phyloP scores from a whole-genome alignment of 257 asterid species.

The Sherardia arvensis region DNA sequence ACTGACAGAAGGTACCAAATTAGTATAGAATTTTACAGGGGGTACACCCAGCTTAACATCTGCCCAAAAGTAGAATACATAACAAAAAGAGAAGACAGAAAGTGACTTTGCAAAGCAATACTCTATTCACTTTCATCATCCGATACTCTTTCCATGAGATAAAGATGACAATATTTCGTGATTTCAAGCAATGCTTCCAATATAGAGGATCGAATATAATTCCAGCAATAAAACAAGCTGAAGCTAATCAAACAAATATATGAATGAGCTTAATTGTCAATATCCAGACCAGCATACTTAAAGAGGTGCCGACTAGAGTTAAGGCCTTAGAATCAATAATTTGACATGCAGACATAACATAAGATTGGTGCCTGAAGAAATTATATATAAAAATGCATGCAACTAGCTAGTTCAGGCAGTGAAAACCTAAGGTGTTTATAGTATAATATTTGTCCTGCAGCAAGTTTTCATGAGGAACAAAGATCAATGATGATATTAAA shows the following conservation, averaged over 20 bases:
- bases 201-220: conserved; percentile 52
- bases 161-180: conserved; percentile 84
- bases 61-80: neutral
- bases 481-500: conserved; percentile 18
- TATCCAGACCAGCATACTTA: conserved; percentile 95
- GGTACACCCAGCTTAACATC: neutral
- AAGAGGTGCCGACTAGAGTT: conserved; percentile 64
- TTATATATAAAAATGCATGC: neutral
- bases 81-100: neutral
- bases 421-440: neutral
- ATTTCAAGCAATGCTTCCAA: conserved; percentile 79
- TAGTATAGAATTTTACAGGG: neutral
- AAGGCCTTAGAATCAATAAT: conserved; percentile 32
- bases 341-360: conserved; percentile 6
- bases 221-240: conserved; percentile 7
- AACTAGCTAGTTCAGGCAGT: too few species aligned
- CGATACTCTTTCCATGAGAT: conserved; percentile 92
- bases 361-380: neutral
- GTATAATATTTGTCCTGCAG: neutral
- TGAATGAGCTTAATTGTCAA: conserved; percentile 83
- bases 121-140: conserved; percentile 85
- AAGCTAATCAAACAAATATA: conserved; percentile 7
- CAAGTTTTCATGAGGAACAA: neutral
- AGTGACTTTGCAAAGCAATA: conserved; percentile 5
- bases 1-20: neutral